These are phyloP conservation scores for Colletotrichum tabaci DNA, from an alignment of 2,329 filamentous ascomycete species.

Conservation along the genomic window DNA sequence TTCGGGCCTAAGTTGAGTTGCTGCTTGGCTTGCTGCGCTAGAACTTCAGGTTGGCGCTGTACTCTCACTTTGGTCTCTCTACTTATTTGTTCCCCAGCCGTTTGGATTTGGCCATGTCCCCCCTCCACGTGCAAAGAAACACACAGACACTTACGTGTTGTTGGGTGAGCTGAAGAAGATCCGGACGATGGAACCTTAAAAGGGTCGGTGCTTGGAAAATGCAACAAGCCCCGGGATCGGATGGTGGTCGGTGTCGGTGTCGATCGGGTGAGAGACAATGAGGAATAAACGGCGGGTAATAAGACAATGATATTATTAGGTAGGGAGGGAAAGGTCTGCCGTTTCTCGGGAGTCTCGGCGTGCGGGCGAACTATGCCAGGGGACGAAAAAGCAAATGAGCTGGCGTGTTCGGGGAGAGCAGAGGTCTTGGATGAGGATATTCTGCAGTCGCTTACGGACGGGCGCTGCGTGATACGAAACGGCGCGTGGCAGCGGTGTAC, in stretches of 20 bases:
- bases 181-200: slow-evolving; percentile 16
- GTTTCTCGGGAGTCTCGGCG: slow-evolving; percentile 39
- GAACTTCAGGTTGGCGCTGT: slow-evolving; percentile 21
- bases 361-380: slow-evolving; percentile 32
- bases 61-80: not conserved
- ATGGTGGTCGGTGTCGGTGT: slow-evolving; percentile 8
- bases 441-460: slow-evolving; percentile 12
- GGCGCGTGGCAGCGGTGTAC: slow-evolving; percentile 12
- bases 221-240: not conserved
- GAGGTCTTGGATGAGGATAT: slow-evolving; percentile 30
- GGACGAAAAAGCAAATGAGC: slow-evolving; percentile 41
- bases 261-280: slow-evolving; percentile 10
- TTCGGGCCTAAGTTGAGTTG: not conserved
- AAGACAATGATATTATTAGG: slow-evolving; percentile 42
- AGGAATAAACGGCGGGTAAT: slow-evolving; percentile 34
- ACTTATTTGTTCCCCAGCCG: not conserved
- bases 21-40: slow-evolving; percentile 9
- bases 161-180: slow-evolving; percentile 17
- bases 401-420: slow-evolving; percentile 34
- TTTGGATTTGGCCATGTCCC: not conserved
- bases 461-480: slow-evolving; percentile 8
- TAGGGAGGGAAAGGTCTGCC: slow-evolving; percentile 24
- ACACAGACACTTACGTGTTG: slow-evolving; percentile 15
- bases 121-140: not conserved
- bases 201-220: slow-evolving; percentile 3